A percentile compares a stretch with the other conserved stretches of the same genome.
These are phyloP conservation scores for Neopestalotiopsis clavispora DNA, from an alignment of 2,329 filamentous ascomycete genomes.

Conservation along the genomic window DNA sequence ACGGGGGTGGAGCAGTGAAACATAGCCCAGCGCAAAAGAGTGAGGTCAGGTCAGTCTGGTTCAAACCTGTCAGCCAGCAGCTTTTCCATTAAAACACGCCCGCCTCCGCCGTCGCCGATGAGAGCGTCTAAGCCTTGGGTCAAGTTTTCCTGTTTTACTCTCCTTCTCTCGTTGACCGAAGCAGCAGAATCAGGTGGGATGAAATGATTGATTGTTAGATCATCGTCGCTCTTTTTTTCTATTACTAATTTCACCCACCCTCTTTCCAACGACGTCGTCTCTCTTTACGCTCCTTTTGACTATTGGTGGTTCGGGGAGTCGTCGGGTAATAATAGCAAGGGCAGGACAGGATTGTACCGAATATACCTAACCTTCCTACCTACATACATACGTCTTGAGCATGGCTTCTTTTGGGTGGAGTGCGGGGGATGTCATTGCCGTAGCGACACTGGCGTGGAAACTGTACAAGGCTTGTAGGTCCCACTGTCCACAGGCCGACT, in stretches of 20 bases:
- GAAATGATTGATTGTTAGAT: conserved; percentile 1
- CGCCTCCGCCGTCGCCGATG: background rate
- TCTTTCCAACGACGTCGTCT: background rate
- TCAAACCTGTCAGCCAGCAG: background rate
- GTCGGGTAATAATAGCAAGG: background rate
- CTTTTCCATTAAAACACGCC: background rate
- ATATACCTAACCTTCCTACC: background rate
- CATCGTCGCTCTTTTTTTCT: conserved; percentile 1
- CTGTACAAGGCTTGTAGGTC: conserved; percentile 14
- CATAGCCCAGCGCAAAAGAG: background rate
- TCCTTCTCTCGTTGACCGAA: background rate
- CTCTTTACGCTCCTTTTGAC: background rate
- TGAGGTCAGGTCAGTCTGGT: background rate
- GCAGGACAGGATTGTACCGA: background rate
- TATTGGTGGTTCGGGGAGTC: background rate
- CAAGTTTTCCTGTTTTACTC: background rate
- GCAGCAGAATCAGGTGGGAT: background rate
- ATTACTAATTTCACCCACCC: background rate
- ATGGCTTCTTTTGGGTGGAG: conserved; percentile 15
- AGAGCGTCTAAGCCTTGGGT: background rate
- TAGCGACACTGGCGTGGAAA: conserved; percentile 12
- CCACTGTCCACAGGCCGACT: background rate
- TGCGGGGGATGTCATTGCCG: conserved; percentile 10
- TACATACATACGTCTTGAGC: background rate
- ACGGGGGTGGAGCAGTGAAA: background rate